Conservation (phyloP, 2,329 filamentous ascomycete genomes). For the Domatiomyces catenatus region DNA sequence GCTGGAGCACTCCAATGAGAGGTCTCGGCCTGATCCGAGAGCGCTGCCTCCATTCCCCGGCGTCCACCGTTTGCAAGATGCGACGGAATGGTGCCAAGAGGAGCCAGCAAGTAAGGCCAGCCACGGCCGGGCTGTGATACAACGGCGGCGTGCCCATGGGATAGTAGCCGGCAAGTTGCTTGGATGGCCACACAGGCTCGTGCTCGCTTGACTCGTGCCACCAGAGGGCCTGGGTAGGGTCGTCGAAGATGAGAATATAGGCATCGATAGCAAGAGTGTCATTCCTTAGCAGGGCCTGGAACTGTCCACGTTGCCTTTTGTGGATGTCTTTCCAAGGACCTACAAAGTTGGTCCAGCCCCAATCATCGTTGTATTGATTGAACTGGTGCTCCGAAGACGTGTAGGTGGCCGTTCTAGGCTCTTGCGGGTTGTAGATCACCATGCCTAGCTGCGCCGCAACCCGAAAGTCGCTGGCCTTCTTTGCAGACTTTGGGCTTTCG, state of each 20-base stretch:
- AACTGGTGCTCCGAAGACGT: constrained; percentile 45
- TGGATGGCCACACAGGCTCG: constrained; percentile 37
- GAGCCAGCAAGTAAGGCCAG: constrained; percentile 43
- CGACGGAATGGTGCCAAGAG: constrained; percentile 44
- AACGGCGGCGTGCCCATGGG: constrained; percentile 33
- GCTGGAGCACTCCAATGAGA: constrained; percentile 36
- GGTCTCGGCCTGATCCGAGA: constrained; percentile 35
- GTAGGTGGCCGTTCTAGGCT: constrained; percentile 43
- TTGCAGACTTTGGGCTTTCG: not conserved
- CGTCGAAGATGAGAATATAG: constrained; percentile 45
- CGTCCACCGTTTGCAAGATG: constrained; percentile 36
- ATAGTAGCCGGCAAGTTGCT: constrained; percentile 42
- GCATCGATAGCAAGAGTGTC: constrained; percentile 48
- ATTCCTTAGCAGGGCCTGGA: constrained; percentile 42
- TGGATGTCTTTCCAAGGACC: constrained; percentile 44
- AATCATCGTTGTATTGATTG: constrained; percentile 42
- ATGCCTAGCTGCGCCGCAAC: constrained; percentile 46
- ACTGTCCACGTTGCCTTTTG: constrained; percentile 40
- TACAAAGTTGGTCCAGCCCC: constrained; percentile 49
- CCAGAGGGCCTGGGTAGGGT: constrained; percentile 46
- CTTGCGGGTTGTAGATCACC: constrained; percentile 47
- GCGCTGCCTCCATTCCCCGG: constrained; percentile 32
- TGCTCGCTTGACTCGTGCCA: constrained; percentile 41
- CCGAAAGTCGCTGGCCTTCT: constrained; percentile 24
- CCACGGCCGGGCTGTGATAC: constrained; percentile 34